A percentile compares a stretch with the other conserved stretches of the same genome.
These are phyloP conservation scores for Rhodosporidiobolus sp. DNA, from an alignment of 768 basidiomycete species.

Conservation along the genomic window DNA sequence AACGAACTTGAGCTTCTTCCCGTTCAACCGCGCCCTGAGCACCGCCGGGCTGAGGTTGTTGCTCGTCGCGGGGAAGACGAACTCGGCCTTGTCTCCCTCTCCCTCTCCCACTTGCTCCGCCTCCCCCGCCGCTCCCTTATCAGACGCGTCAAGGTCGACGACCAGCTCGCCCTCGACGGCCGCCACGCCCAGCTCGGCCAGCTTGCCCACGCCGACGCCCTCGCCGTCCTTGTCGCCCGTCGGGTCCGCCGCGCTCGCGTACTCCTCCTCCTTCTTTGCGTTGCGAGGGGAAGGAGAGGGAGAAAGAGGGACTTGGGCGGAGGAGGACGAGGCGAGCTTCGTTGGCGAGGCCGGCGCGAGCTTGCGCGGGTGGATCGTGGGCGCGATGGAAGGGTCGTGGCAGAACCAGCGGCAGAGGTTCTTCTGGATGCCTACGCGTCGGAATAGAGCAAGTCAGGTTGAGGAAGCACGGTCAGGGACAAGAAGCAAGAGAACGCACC, in stretches of 20 bases:
- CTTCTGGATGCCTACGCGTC: slow-evolving; percentile 42
- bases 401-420: slow-evolving; percentile 40
- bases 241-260: neutral
- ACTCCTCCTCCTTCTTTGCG: neutral
- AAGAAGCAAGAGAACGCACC: slow-evolving; percentile 10
- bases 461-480: too few species aligned
- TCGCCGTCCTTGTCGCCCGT: slow-evolving; percentile 10
- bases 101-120: neutral
- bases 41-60: slow-evolving; percentile 28
- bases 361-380: slow-evolving; percentile 36
- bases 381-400: slow-evolving; percentile 20
- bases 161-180: slow-evolving; percentile 15
- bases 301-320: neutral
- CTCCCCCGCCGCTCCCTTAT: neutral
- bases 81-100: neutral
- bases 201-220: slow-evolving; percentile 19
- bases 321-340: slow-evolving; percentile 1
- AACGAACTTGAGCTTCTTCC: slow-evolving; percentile 44
- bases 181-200: slow-evolving; percentile 14
- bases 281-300: neutral
- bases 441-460: too few species aligned
- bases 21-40: slow-evolving; percentile 29
- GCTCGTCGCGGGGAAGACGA: slow-evolving; percentile 34
- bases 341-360: slow-evolving; percentile 19
- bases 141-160: neutral